A percentile compares a stretch with the other conserved stretches of the same genome.
Evolutionary conservation across 2,329 filamentous ascomycete genomes (phyloP).

Genomic region (Cordyceps farinosa): DNA sequence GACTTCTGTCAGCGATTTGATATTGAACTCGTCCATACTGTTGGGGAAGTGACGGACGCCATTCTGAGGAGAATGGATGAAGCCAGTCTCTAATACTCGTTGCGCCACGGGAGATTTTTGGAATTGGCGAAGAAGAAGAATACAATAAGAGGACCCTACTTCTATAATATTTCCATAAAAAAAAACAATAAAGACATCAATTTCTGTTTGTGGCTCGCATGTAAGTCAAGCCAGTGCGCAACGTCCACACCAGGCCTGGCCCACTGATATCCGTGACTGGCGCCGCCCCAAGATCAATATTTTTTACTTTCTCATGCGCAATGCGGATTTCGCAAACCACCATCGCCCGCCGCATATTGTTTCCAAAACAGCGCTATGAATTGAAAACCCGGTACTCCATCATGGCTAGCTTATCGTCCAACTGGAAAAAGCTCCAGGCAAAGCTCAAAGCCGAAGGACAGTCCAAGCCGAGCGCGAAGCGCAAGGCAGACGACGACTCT

Average conservation of each 20-base stretch:
- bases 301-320: neutral
- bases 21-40: neutral
- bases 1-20: neutral
- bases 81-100: neutral
- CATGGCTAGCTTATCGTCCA: conserved; percentile 56
- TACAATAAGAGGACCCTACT: neutral
- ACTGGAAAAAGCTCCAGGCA: conserved; percentile 76
- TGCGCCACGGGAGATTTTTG: no score
- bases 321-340: neutral
- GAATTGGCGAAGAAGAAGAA: no score
- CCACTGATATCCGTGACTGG: neutral
- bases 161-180: no score
- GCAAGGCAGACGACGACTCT: conserved; percentile 36
- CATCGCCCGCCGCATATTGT: neutral
- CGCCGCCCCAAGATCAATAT: neutral
- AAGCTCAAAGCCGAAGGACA: conserved; percentile 48
- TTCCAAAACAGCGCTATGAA: neutral
- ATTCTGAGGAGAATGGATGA: neutral
- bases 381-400: neutral
- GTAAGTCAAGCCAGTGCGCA: neutral
- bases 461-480: conserved; percentile 38
- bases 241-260: neutral
- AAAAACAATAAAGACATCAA: no score
- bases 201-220: neutral
- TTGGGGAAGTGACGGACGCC: neutral